Evolutionary conservation across 2,329 filamentous ascomycete species (phyloP).

Genomic region (Colletotrichum cereale): DNA sequence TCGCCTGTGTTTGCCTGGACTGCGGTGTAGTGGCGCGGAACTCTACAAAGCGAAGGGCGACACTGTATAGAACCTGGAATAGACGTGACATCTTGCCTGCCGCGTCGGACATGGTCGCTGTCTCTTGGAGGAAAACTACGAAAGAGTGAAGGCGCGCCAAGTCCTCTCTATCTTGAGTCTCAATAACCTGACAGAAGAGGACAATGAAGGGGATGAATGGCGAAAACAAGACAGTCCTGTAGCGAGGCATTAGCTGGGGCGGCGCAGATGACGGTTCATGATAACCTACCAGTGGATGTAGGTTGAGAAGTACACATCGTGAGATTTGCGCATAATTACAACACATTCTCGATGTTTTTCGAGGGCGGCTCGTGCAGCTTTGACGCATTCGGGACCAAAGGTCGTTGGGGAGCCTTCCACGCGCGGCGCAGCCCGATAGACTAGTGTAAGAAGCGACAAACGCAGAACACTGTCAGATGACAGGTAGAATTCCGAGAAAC

Average conservation of each 20-base stretch:
- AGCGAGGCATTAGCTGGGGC: neutral
- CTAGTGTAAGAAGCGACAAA: slow-evolving; percentile 55
- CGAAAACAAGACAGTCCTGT: slow-evolving; percentile 61
- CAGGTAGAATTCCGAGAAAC: slow-evolving; percentile 51
- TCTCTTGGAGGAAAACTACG: slow-evolving; percentile 63
- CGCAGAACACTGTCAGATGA: slow-evolving; percentile 57
- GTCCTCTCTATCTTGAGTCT: slow-evolving; percentile 58
- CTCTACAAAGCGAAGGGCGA: slow-evolving; percentile 70
- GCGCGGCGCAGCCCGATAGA: slow-evolving; percentile 56
- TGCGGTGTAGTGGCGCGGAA: slow-evolving; percentile 55
- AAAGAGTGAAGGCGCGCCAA: slow-evolving; percentile 62
- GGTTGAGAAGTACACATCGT: slow-evolving; percentile 51
- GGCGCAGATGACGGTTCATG: too few species aligned
- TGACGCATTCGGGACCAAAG: slow-evolving; percentile 58
- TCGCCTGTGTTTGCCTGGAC: slow-evolving; percentile 50
- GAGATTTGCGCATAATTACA: slow-evolving; percentile 51
- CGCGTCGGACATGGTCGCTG: slow-evolving; percentile 59
- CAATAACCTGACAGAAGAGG: slow-evolving; percentile 64
- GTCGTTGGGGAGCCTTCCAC: slow-evolving; percentile 47
- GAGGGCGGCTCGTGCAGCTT: slow-evolving; percentile 57
- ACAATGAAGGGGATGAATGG: slow-evolving; percentile 69
- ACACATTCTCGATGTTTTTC: slow-evolving; percentile 56
- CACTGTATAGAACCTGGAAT: slow-evolving; percentile 69
- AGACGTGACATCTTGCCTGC: slow-evolving; percentile 68
- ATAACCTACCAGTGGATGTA: slow-evolving; percentile 59